A percentile compares a stretch with the other conserved stretches of the same genome.
phyloP scores from a whole-genome alignment of 768 basidiomycete species.

The Rhodotorula babjevae region DNA sequence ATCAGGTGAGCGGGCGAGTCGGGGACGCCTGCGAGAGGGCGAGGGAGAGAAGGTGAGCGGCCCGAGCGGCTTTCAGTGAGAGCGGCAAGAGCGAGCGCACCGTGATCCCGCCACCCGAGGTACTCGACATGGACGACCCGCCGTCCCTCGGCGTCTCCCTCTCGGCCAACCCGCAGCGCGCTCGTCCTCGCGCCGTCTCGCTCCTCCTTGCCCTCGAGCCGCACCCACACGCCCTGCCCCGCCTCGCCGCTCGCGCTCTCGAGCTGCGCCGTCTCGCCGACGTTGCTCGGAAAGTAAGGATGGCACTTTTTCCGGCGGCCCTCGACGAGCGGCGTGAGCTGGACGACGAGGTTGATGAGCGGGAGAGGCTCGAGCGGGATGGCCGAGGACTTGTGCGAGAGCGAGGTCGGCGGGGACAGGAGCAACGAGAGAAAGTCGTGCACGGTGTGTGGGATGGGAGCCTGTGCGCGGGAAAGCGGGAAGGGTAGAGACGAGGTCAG shows the following conservation, averaged over 20 bases:
- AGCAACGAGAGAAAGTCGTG: conserved; percentile 74
- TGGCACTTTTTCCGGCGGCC: conserved; percentile 67
- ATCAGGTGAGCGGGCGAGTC: conserved; percentile 12
- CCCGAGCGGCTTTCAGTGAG: background rate
- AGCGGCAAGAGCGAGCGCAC: conserved; percentile 56
- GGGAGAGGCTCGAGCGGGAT: conserved; percentile 34
- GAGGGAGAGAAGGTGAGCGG: conserved; percentile 48
- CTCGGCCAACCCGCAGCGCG: conserved; percentile 7
- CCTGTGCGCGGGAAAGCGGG: conserved; percentile 43
- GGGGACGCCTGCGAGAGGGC: conserved; percentile 46
- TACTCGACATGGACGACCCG: conserved; percentile 38
- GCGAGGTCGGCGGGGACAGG: conserved; percentile 45
- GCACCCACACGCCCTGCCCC: conserved; percentile 16
- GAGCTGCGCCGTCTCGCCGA: conserved; percentile 54
- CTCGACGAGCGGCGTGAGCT: conserved; percentile 72
- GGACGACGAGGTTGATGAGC: conserved; percentile 60
- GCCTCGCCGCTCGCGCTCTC: conserved; percentile 47
- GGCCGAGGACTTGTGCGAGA: conserved; percentile 21
- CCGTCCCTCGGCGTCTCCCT: conserved; percentile 7
- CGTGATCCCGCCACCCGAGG: conserved; percentile 49
- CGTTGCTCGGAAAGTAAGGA: conserved; percentile 63
- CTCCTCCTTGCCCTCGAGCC: conserved; percentile 17
- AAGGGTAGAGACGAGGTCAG: background rate
- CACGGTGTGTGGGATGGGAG: conserved; percentile 64
- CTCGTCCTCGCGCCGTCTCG: conserved; percentile 28